Base-by-base conservation (phyloP, 495 filamentous ascomycete species). In the Hypoxylon cercidicola region DNA sequence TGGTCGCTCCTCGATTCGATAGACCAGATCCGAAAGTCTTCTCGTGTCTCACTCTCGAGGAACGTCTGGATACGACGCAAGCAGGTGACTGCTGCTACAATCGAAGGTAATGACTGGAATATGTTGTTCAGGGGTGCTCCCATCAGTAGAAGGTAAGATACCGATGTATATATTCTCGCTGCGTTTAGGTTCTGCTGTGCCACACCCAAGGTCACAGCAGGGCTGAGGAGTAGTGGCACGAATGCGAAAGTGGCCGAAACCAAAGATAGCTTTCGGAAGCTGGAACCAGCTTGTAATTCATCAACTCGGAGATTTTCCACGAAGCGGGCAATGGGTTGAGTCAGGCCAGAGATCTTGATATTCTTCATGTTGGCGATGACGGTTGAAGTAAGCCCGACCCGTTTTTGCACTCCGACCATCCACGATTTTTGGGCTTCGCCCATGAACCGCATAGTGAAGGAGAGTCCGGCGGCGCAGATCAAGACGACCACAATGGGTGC, bases 301-400 rank as follows among this genome's bases (percentile, higher is more conserved):
- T 85, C 78, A 12, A 85, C 72, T 10, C 85, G 81, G 28, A 88
- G 67, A 13, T 78, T 72, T 51, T 90, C 84, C 9, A 89, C 55
- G 34, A 71, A 77, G 20, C 71, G 45, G 15, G 75, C 68, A 12
- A 86, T 66, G 1, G 71, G 72, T 16, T 80, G 66, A 3, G 78
- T 80, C 28, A 88, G 72, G 4, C 85, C 87, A 8, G 82, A 82
- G 79, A 89, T 86, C 64, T 88, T 89, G 50, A 90, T 78, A 16
- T 83, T 82, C 60, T 88, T 87, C 78, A 88, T 88, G 0, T 84
- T 80, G 2, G 80, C 75, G 4, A 88, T 74, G 78, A 88, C 87
- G 1, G 77, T 71, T 0, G 79, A 79, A 1, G 85, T 87, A 7
- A 81, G 76, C 13, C 75, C 81, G 20, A 86, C 82, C 18, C 83